phyloP scores from a whole-genome alignment of 1,139 yeast species.

The Candida sp. region DNA sequence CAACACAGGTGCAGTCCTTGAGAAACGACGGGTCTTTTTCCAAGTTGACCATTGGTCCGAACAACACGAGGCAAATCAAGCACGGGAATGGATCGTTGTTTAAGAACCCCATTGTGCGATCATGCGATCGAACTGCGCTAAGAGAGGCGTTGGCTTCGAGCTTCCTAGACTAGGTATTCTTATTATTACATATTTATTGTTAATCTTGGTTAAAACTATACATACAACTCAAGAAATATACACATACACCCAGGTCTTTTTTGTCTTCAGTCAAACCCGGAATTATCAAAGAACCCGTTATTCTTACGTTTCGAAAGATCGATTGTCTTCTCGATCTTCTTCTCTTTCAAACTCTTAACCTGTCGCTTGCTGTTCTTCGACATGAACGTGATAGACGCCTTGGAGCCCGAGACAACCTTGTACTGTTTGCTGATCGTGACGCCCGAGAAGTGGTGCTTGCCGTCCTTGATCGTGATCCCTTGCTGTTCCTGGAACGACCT shows the following conservation, averaged over 20 bases:
- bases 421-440: conserved; percentile 62
- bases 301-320: conserved; percentile 21
- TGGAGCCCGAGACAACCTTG: conserved; percentile 59
- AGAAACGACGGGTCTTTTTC: conserved; percentile 43
- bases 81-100: conserved; percentile 48
- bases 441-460: conserved; percentile 47
- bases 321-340: conserved; percentile 31
- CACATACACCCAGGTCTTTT: not conserved
- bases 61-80: conserved; percentile 43
- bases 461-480: conserved; percentile 40
- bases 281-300: conserved; percentile 20
- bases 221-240: conserved; percentile 8
- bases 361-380: conserved; percentile 33
- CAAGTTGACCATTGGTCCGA: conserved; percentile 50
- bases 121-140: conserved; percentile 35
- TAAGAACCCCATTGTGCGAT: conserved; percentile 41
- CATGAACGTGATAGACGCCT: conserved; percentile 62
- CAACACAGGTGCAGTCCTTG: conserved; percentile 24
- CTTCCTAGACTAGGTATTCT: conserved; percentile 12
- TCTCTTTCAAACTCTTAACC: conserved; percentile 31
- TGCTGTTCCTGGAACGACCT: conserved; percentile 39
- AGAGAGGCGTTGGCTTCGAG: conserved; percentile 35
- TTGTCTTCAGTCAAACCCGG: conserved; percentile 23
- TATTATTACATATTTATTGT: not conserved
- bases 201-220: not conserved